Base-by-base conservation (phyloP, 1,139 yeast species). In the Blastobotrys buckinghamii region DNA sequence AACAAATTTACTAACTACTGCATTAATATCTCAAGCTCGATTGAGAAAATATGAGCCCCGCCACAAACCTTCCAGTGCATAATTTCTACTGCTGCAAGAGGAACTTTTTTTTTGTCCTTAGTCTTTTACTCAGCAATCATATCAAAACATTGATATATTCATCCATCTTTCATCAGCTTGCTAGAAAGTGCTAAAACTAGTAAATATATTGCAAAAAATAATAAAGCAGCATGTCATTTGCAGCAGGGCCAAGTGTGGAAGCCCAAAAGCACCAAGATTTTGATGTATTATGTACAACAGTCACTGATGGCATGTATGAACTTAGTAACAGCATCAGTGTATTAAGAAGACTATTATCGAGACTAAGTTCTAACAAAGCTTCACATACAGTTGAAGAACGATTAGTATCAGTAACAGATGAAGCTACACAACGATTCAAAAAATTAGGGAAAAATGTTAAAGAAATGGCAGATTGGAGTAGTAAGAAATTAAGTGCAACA, bases 271-370 rank as follows among this genome's bases (percentile, higher is more conserved):
- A 20, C 15, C 36, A 47, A 22, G 57, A 53, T 42, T 59, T 58
- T 45, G 56, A 53, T 19, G 51, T 47, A 24, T 48, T 56, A 27
- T 46, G 55, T 22, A 47, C 54, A 29, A 50, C 52, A 5, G 53
- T 58, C 13, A 55, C 62, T 6, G 54, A 58, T 26, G 55, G 53
- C 10, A 45, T 60, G 19, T 55, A 59, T 40, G 55, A 52, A 19
- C 40, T 58, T 24, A 58, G 59, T 37, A 46, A 55, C 27, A 53
- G 53, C 34, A 49, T 59, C 24, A 59, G 54, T 38, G 50, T 47
- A 15, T 49, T 60, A 29, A 49, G 52, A 16, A 48, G 56, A 43
- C 48, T 52, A 39, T 24, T 50, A 20, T 16, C 42, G 22, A 35
- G 45, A 29, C 38, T 45, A 24, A 35, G 42, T 26, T 44, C 44